Conservation (phyloP, 768 basidiomycete species). For the Mrakia blollopis region DNA sequence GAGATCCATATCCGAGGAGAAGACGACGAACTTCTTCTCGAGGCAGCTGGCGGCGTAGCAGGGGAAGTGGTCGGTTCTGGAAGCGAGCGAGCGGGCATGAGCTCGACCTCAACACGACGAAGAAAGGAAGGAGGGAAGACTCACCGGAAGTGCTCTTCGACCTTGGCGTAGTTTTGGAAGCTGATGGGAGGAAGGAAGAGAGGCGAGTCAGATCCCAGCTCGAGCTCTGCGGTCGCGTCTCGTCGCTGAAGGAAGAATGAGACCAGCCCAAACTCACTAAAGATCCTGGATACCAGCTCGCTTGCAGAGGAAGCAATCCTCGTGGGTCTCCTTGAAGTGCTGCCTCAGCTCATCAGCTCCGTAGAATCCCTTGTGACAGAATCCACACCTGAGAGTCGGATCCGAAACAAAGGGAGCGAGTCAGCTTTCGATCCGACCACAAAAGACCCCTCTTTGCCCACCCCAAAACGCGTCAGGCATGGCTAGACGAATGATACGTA, state of each 20-base stretch:
- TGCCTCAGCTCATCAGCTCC: slow-evolving; percentile 86
- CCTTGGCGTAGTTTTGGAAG: slow-evolving; percentile 69
- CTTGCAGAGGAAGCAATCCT: slow-evolving; percentile 95
- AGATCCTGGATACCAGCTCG: slow-evolving; percentile 70
- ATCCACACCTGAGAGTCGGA: slow-evolving; percentile 54
- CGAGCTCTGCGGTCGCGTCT: not conserved
- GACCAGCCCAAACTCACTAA: slow-evolving; percentile 79
- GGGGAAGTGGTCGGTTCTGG: slow-evolving; percentile 63
- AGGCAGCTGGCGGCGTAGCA: slow-evolving; percentile 71
- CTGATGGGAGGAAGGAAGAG: slow-evolving; percentile 45
- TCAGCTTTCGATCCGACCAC: not conserved
- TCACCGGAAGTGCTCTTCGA: slow-evolving; percentile 64
- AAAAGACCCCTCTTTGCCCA: too few species aligned
- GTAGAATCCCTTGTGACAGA: slow-evolving; percentile 90
- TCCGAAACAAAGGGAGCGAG: not conserved
- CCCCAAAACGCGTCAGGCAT: too few species aligned
- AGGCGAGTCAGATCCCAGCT: not conserved
- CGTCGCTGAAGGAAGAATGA: too few species aligned
- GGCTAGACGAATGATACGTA: slow-evolving; percentile 33
- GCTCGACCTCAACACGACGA: too few species aligned
- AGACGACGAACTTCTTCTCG: slow-evolving; percentile 90
- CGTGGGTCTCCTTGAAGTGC: slow-evolving; percentile 89
- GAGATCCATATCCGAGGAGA: slow-evolving; percentile 77
- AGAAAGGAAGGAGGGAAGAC: not conserved
- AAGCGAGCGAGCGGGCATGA: too few species aligned